Base-by-base conservation (phyloP, 176 grass and related monocot genomes). In the Zea luxurians region DNA sequence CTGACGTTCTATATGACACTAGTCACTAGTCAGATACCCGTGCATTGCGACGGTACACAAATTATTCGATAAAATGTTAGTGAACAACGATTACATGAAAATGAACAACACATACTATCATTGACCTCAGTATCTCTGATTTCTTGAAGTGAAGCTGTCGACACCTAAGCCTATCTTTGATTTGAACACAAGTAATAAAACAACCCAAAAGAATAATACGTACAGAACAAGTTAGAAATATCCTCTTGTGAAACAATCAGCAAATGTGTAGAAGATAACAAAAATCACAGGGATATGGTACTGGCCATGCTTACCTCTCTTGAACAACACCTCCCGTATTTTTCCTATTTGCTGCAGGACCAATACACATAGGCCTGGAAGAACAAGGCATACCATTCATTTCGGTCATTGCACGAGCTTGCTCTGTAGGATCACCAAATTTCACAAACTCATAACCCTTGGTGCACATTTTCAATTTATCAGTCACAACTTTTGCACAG, bases 381-480 rank as follows among this genome's bases (percentile, higher is more conserved):
- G 91, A 94, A 58, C 89, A 89, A 44, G 85, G 87, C 89, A 97
- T 89, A 27, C 94, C 94, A 80, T 97, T 97, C 94, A 97, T 97
- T 80, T 97, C 94, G 43, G 89, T 85, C 94, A 97, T 94, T 58
- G 94, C 94, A 70, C 91, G 84, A 66, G 89, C 84, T 84, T 97
- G 94, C 76, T 94, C 94, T 12, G 85, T 82, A 63, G 82, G 67
- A 80, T 97, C 94, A 53, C 87, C 77, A 62, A 97, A 97, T 77
- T 88, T 94, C 9, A 97, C 89, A 90, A 97, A 97, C 2, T 91
- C 94, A 80, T 97, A 97, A 66, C 94, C 94, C 77, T 97, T 97
- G 10, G 94, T 88, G 21, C 89, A 86, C 66, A 90, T 90, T 61
- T 91, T 97, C 57, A 93, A 61, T 76, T 91, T 93, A 62, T 97